phyloP scores from a whole-genome alignment of 495 filamentous ascomycete species.

The Penicillium parvum region DNA sequence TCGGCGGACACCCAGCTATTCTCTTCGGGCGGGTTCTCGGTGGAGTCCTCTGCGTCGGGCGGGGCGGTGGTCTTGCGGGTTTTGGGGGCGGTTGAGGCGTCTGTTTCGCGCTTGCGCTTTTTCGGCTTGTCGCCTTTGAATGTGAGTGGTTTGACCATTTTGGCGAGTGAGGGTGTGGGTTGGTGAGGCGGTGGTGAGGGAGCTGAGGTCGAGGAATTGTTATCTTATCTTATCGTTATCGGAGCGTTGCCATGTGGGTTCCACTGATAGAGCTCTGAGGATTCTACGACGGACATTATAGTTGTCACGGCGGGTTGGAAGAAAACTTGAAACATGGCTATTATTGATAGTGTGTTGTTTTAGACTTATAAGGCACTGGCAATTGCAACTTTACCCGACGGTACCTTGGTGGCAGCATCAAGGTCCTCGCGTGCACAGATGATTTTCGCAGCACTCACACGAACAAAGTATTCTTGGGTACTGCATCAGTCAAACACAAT shows the following conservation, averaged over 20 bases:
- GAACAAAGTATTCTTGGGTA: background rate
- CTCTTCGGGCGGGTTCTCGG: slow-evolving; percentile 51
- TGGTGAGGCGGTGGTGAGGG: slow-evolving; percentile 1
- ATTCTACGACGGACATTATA: no score
- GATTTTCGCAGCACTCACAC: background rate
- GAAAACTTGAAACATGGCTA: no score
- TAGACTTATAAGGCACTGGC: no score
- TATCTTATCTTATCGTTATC: background rate
- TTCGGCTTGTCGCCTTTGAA: slow-evolving; percentile 98
- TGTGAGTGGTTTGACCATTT: slow-evolving; percentile 71
- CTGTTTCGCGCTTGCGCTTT: slow-evolving; percentile 66
- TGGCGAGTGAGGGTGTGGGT: slow-evolving; percentile 6
- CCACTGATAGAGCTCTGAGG: no score
- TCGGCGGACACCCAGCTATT: slow-evolving; percentile 92
- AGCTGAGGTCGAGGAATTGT: slow-evolving; percentile 3
- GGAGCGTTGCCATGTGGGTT: no score
- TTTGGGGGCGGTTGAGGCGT: slow-evolving; percentile 39
- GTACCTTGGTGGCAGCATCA: no score
- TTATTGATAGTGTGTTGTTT: no score
- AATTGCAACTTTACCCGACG: no score
- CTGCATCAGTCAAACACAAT: slow-evolving; percentile 59
- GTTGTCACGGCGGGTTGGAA: no score
- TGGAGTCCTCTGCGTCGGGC: slow-evolving; percentile 23
- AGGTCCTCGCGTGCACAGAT: no score
- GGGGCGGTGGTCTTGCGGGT: slow-evolving; percentile 32